Evolutionary conservation across 805 yeast species (phyloP).

Genomic region (Pichia kluyveri): DNA sequence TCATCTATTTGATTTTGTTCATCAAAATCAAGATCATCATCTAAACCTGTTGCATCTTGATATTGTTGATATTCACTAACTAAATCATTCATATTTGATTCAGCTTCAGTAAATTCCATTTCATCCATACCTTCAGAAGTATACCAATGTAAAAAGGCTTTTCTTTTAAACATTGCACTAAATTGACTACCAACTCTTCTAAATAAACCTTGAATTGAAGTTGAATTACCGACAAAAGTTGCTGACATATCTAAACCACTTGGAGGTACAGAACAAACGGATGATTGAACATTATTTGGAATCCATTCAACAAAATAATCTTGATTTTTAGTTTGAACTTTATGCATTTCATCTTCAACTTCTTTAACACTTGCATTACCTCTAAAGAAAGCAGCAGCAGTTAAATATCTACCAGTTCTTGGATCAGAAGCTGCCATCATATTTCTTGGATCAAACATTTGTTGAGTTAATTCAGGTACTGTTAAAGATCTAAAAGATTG

Average conservation of each 20-base stretch:
- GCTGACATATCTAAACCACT: constrained; percentile 81
- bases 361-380: constrained; percentile 90
- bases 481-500: constrained; percentile 76
- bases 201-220: constrained; percentile 86
- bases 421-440: constrained; percentile 97
- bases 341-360: constrained; percentile 88
- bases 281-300: constrained; percentile 90
- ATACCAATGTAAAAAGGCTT: constrained; percentile 95
- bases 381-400: constrained; percentile 90
- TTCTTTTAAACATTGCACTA: constrained; percentile 85
- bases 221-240: constrained; percentile 87
- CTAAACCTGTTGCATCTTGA: constrained; percentile 74
- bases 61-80: constrained; percentile 88
- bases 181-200: constrained; percentile 86
- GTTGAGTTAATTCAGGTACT: constrained; percentile 89
- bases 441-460: constrained; percentile 83
- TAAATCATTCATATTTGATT: constrained; percentile 81
- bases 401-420: constrained; percentile 79
- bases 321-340: constrained; percentile 73
- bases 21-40: constrained; percentile 58
- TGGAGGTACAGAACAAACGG: constrained; percentile 88
- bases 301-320: constrained; percentile 91
- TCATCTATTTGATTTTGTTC: constrained; percentile 13
- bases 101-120: constrained; percentile 90
- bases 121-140: constrained; percentile 95